A percentile compares a stretch with the other conserved stretches of the same genome.
Conservation (phyloP, 371 early-diverging fungal species). For the Saksenaea vasiformis region DNA sequence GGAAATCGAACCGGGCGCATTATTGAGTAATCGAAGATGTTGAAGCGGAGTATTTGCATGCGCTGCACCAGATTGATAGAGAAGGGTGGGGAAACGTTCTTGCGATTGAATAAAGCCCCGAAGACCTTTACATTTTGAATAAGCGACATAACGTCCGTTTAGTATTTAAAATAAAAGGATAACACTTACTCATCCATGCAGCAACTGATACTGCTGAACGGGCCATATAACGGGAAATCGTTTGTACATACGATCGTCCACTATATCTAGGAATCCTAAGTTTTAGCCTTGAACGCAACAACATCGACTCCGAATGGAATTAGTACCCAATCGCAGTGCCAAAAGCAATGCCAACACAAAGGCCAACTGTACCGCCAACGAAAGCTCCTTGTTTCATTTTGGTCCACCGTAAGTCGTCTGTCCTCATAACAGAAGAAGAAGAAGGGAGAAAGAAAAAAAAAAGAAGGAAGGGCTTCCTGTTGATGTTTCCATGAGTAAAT, state of each 20-base stretch:
- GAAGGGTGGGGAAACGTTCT: constrained; percentile 22
- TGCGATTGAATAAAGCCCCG: constrained; percentile 15
- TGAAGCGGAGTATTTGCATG: constrained; percentile 24
- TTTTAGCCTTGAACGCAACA: background rate
- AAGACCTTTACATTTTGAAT: constrained; percentile 11
- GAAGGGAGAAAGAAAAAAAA: constrained; percentile 3
- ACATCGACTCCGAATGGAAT: background rate
- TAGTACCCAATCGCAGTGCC: constrained; percentile 20
- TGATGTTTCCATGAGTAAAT: too few species aligned
- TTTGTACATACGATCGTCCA: constrained; percentile 13
- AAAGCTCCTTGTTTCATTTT: constrained; percentile 12
- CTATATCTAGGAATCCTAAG: too few species aligned
- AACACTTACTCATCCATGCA: constrained; percentile 28
- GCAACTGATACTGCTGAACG: constrained; percentile 24
- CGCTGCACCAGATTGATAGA: constrained; percentile 17
- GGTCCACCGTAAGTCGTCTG: constrained; percentile 6
- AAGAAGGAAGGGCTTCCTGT: background rate
- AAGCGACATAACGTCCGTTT: background rate
- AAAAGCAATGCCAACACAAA: constrained; percentile 20
- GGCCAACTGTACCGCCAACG: constrained; percentile 21
- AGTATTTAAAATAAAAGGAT: background rate
- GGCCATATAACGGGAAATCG: constrained; percentile 24
- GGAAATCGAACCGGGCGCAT: constrained; percentile 26
- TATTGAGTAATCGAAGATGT: constrained; percentile 25
- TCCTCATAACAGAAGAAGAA: constrained; percentile 8